Percentiles rank a stretch among this genome's conserved stretches.
These are phyloP conservation scores for Alternaria consortialis DNA, from an alignment of 2,329 filamentous ascomycete species.

Conservation along the genomic window DNA sequence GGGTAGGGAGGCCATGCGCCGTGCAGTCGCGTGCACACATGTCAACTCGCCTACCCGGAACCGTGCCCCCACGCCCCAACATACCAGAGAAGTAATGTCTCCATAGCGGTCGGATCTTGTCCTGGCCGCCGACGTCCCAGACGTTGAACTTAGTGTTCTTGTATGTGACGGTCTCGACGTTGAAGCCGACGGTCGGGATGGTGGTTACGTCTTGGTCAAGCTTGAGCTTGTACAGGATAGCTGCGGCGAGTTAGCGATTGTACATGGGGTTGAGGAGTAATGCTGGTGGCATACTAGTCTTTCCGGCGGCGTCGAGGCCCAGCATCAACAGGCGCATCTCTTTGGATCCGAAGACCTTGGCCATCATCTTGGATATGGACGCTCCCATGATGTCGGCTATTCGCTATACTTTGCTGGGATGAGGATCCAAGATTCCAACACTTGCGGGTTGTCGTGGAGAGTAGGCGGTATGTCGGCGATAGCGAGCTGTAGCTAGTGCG, in stretches of 20 bases:
- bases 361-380: slow-evolving; percentile 92
- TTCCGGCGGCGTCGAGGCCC: slow-evolving; percentile 95
- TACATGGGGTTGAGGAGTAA: background rate
- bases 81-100: slow-evolving; percentile 97
- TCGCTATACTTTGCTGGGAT: slow-evolving; percentile 8
- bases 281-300: slow-evolving; percentile 71
- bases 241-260: slow-evolving; percentile 44
- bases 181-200: slow-evolving; percentile 99
- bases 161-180: slow-evolving; percentile 99
- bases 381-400: slow-evolving; percentile 78
- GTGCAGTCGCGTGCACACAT: slow-evolving; percentile 24
- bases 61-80: slow-evolving; percentile 34
- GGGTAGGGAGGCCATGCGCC: slow-evolving; percentile 20
- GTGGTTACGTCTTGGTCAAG: slow-evolving; percentile 99
- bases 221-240: slow-evolving; percentile 99
- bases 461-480: slow-evolving; percentile 1
- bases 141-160: slow-evolving; percentile 99
- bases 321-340: slow-evolving; percentile 99
- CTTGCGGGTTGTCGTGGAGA: background rate
- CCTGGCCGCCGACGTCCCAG: slow-evolving; percentile 99
- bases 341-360: slow-evolving; percentile 98
- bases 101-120: slow-evolving; percentile 99
- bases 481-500: slow-evolving; percentile 5
- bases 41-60: slow-evolving; percentile 45
- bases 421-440: background rate